phyloP scores from a whole-genome alignment of 371 early-diverging fungal genomes.

The Umbelopsis sp. region DNA sequence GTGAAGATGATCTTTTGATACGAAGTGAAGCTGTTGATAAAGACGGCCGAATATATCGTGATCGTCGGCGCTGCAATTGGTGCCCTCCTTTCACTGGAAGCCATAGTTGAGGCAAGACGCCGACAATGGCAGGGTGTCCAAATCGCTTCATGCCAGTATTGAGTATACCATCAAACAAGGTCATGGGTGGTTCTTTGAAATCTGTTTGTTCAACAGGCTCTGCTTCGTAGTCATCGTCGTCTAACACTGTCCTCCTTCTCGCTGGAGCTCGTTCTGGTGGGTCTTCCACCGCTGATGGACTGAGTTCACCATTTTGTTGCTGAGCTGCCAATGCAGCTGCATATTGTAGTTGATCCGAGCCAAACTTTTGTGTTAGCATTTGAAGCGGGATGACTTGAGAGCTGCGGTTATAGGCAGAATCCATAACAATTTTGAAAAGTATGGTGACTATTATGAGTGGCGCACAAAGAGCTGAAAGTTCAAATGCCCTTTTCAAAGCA shows the following conservation, averaged over 20 bases:
- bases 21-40: constrained; percentile 23
- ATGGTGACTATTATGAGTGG: constrained; percentile 59
- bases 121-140: constrained; percentile 72
- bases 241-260: constrained; percentile 49
- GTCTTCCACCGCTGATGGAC: neutral
- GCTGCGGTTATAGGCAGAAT: constrained; percentile 56
- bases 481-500: constrained; percentile 59
- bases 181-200: constrained; percentile 77
- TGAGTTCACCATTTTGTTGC: constrained; percentile 8
- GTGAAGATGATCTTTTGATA: neutral
- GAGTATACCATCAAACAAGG: constrained; percentile 68
- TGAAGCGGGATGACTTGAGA: constrained; percentile 56
- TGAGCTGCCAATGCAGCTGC: neutral
- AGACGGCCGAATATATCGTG: constrained; percentile 7
- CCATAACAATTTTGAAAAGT: constrained; percentile 59
- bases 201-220: constrained; percentile 62
- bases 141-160: constrained; percentile 78
- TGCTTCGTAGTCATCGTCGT: constrained; percentile 75
- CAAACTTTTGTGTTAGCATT: constrained; percentile 46
- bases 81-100: constrained; percentile 54
- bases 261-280: constrained; percentile 21
- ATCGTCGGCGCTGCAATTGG: neutral
- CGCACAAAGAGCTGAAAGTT: constrained; percentile 45
- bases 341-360: constrained; percentile 26
- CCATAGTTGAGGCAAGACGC: constrained; percentile 78